A percentile compares a stretch with the other conserved stretches of the same genome.
Conservation (phyloP, 352 stramenopile species). For the Aphanomyces cochlioides region DNA sequence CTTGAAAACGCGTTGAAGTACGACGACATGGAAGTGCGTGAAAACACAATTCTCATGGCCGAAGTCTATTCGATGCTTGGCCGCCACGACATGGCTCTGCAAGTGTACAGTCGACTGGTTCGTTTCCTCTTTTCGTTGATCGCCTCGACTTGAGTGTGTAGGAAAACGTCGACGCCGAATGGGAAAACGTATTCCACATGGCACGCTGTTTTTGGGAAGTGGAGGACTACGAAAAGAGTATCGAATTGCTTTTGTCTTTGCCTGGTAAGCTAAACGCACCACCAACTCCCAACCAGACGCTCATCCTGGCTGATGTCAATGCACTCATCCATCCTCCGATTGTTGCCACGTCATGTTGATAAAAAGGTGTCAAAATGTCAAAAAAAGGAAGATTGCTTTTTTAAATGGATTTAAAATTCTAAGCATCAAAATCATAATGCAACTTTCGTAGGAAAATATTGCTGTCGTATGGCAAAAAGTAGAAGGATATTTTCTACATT, state of each 20-base stretch:
- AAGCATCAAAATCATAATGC: neutral
- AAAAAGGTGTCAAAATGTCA: conserved; percentile 1
- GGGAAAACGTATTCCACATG: conserved; percentile 28
- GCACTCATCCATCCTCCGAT: neutral
- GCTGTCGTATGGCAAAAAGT: no score
- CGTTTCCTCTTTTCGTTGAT: neutral
- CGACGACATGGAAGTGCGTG: conserved; percentile 15
- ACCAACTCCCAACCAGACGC: conserved; percentile 14
- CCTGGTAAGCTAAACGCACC: neutral
- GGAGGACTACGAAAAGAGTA: conserved; percentile 3
- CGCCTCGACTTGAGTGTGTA: neutral
- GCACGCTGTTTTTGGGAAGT: conserved; percentile 11
- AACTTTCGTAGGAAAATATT: no score
- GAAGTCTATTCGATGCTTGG: conserved; percentile 24
- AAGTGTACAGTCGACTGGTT: conserved; percentile 16
- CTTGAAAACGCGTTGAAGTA: conserved; percentile 19
- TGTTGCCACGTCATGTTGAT: conserved; percentile 8
- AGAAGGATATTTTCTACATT: no score
- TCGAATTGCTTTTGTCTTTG: conserved; percentile 2
- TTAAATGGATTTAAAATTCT: neutral
- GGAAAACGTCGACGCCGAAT: conserved; percentile 21
- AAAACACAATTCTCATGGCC: conserved; percentile 28
- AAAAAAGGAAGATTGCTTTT: neutral
- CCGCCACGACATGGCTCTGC: conserved; percentile 4
- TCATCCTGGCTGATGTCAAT: conserved; percentile 16